Evolutionary conservation across 768 basidiomycete species (phyloP), one percentile per base, ranked within the genome.

Genomic region (Pulveroboletus sp.): DNA sequence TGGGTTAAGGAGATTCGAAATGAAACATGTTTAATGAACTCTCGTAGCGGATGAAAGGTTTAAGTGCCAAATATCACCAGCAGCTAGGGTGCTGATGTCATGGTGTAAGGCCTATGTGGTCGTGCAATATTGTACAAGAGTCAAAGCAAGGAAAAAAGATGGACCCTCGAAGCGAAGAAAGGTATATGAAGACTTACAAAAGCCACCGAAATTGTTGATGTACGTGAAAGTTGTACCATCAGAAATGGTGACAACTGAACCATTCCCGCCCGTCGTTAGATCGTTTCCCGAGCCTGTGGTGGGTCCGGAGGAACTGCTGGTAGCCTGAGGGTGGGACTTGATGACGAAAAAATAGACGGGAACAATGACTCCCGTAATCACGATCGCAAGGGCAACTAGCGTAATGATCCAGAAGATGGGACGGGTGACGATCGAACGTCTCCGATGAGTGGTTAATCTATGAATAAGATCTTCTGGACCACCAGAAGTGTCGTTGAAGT

Each of bases 161-260:
- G n/a, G n/a, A n/a, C 11, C 7, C 11, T 30, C 16, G 32, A 20
- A 30, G 27, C 27, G 41, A 38, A 14, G 38, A 9, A 47, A 32
- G 17, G 34, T 10, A 42, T 38, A 43, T 24, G 47, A 41, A 51
- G 22, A 47, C 82, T 77, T 63, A 83, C 85, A 87, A 60, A 76
- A 80, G 34, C 86, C 86, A 29, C 82, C 89, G 62, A 89, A 87
- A 17, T 76, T 69, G 67, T 93, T 94, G 50, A 72, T 73, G 65
- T 95, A 94, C 3, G 75, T 80, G 68, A 93, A 87, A 2, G 76
- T 82, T 1, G 79, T 69, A 1, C 92, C 93, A 61, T 91, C 78
- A 3, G 76, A 80, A 17, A 74, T 71, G 8, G 75, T 80, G 44
- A 92, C 69, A 5, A 73, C 72, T 24, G 83, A 86, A 10, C 89